Evolutionary conservation across 495 filamentous ascomycete genomes (phyloP), one percentile per base, ranked within the genome.

Genomic region (Tuber melanosporum): DNA sequence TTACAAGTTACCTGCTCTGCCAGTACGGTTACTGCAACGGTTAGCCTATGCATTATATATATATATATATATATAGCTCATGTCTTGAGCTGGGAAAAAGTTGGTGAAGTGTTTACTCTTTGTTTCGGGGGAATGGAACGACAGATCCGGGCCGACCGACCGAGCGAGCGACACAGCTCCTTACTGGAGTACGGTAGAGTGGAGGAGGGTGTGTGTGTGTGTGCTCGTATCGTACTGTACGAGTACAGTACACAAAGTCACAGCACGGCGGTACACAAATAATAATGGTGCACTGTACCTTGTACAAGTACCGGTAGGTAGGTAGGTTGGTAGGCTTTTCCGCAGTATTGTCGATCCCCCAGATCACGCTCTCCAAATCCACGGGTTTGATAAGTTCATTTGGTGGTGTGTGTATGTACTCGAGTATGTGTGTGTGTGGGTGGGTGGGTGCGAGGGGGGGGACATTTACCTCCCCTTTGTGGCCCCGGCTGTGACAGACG

Each of bases 321-420:
- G 7, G 8, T 43, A 7, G 42, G 14, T 57, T 8, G 49, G 32
- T 32, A 32, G 32, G 49, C 22, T n/a, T 57, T 57, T 57, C 49
- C 57, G 57, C 57, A 5, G 57, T 66, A 66, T 66, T 26, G 57
- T 66, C 57, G 57, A 66, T 66, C 57, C 57, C 57, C 57, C 57
- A 36, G 57, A 66, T 66, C 26, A 66, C 57, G 2, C 39, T 41
- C 39, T 36, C 57, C 57, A 36, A 66, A 66, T 36, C 57, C 57
- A 36, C 57, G 57, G 57, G 57, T 66, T 66, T 36, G 57, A 66
- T 36, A 43, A 32, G n/a, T 32, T 32, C 26, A 62, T 62, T 12
- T 62, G 52, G 52, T 5, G 47, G 15, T 62, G 26, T 57, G 19
- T 26, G 22, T 49, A 8, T 22, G 47, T 49, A 1, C 5, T 14